Conservation (phyloP, 2,329 filamentous ascomycete genomes). For the Lasiodiplodia gonubiensis region DNA sequence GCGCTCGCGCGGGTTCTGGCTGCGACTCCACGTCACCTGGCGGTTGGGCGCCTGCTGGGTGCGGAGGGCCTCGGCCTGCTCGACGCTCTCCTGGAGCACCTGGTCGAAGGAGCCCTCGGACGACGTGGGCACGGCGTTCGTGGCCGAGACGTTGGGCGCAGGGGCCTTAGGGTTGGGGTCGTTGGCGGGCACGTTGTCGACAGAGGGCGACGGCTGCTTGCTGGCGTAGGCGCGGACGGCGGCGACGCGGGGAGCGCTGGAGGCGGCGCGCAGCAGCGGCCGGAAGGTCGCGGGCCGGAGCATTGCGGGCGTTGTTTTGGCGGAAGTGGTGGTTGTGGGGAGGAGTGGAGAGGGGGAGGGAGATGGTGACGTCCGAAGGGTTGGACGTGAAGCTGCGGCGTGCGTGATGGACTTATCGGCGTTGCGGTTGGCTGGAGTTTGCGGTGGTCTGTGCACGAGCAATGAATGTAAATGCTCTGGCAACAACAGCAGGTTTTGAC, state of each 20-base stretch:
- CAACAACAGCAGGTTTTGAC: background rate
- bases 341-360: background rate
- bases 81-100: constrained; percentile 61
- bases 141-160: constrained; percentile 61
- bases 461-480: background rate
- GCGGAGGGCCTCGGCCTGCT: constrained; percentile 62
- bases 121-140: constrained; percentile 63
- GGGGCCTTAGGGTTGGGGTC: constrained; percentile 60
- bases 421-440: constrained; percentile 18
- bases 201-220: constrained; percentile 42
- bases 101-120: constrained; percentile 58
- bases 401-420: constrained; percentile 17
- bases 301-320: constrained; percentile 28
- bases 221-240: constrained; percentile 7
- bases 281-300: constrained; percentile 38
- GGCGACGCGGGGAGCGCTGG: constrained; percentile 29
- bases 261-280: constrained; percentile 35
- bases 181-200: constrained; percentile 74
- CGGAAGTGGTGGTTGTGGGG: background rate
- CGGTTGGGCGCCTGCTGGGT: constrained; percentile 87
- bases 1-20: constrained; percentile 77
- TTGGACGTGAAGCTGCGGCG: constrained; percentile 18
- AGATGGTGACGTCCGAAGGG: constrained; percentile 10
- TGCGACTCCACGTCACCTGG: constrained; percentile 77
- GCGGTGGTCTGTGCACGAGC: constrained; percentile 10